phyloP scores from a whole-genome alignment of 495 filamentous ascomycete species.

The Lasiosphaeris hirsuta region DNA sequence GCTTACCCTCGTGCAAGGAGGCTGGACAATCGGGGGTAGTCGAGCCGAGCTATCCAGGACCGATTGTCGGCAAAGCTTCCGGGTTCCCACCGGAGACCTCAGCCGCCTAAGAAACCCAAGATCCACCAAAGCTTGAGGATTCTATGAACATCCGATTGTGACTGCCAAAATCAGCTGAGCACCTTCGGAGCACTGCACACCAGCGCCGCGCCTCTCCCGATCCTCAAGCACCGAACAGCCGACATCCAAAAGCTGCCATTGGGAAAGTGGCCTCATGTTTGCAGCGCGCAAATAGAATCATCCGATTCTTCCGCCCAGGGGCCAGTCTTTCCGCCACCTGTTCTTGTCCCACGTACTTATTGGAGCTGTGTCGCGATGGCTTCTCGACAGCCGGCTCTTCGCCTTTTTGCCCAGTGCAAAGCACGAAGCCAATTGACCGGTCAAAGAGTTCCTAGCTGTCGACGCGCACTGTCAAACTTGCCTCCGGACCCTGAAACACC shows the following conservation, averaged over 20 bases:
- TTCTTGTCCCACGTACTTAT: constrained; percentile 2
- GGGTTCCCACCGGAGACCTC: not conserved
- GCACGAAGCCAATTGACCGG: constrained; percentile 17
- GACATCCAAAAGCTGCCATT: not conserved
- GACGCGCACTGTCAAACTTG: constrained; percentile 22
- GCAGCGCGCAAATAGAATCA: constrained; percentile 17
- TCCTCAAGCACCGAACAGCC: not conserved
- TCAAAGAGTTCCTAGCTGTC: not conserved
- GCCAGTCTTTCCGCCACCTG: not conserved
- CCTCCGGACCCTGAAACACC: constrained; percentile 2
- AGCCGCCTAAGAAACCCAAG: not conserved
- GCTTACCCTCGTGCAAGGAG: not conserved
- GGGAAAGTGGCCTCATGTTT: constrained; percentile 32
- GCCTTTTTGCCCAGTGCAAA: constrained; percentile 28
- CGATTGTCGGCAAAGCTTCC: not conserved
- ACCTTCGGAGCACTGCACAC: not conserved
- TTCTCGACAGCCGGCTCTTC: constrained; percentile 19
- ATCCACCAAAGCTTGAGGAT: not conserved
- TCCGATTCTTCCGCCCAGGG: constrained; percentile 17
- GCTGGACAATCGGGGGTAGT: not conserved
- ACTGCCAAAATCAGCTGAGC: constrained; percentile 23
- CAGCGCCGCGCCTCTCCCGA: not conserved
- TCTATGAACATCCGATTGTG: constrained; percentile 27
- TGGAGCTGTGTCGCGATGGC: constrained; percentile 22
- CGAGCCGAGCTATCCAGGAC: not conserved